Percentiles rank a stretch among this genome's conserved stretches.
Conservation (phyloP, 2,329 filamentous ascomycete genomes). For the Pseudocercospora eumusae region DNA sequence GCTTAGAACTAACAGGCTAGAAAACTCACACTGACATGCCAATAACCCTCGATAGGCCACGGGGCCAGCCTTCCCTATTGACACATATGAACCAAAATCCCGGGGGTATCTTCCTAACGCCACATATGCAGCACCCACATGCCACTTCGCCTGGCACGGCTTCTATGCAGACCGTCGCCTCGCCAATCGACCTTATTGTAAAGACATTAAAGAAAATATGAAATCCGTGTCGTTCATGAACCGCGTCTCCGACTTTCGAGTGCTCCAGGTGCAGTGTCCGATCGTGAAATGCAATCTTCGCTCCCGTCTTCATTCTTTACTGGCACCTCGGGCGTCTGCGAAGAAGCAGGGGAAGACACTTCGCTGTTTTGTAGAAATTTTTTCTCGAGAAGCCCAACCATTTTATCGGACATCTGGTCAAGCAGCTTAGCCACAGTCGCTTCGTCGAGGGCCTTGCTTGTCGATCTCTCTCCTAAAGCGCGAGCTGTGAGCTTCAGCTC, state of each 20-base stretch:
- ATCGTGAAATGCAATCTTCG: conserved; percentile 17
- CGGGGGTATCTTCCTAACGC: conserved; percentile 13
- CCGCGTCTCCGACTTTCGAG: conserved; percentile 13
- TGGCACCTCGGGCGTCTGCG: conserved; percentile 10
- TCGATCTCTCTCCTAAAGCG: conserved; percentile 46
- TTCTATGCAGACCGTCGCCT: neutral
- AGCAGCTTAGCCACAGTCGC: conserved; percentile 58
- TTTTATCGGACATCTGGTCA: conserved; percentile 72
- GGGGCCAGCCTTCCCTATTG: neutral
- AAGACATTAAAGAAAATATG: neutral
- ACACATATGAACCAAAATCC: conserved; percentile 2
- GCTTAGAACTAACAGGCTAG: neutral
- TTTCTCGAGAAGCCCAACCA: conserved; percentile 71
- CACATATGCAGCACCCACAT: conserved; percentile 9
- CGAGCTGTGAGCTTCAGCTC: conserved; percentile 56
- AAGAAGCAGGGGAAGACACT: conserved; percentile 7
- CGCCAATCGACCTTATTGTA: neutral
- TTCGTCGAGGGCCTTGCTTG: conserved; percentile 46
- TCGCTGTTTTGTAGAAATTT: conserved; percentile 46
- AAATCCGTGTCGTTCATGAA: neutral
- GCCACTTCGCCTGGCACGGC: neutral
- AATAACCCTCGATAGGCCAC: neutral
- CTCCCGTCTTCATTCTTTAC: conserved; percentile 17
- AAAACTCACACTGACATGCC: neutral
- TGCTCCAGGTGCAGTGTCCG: conserved; percentile 26